Evolutionary conservation across 1,139 yeast species (phyloP), one percentile per base, ranked within the genome.

Genomic region (Taphrina sp.): DNA sequence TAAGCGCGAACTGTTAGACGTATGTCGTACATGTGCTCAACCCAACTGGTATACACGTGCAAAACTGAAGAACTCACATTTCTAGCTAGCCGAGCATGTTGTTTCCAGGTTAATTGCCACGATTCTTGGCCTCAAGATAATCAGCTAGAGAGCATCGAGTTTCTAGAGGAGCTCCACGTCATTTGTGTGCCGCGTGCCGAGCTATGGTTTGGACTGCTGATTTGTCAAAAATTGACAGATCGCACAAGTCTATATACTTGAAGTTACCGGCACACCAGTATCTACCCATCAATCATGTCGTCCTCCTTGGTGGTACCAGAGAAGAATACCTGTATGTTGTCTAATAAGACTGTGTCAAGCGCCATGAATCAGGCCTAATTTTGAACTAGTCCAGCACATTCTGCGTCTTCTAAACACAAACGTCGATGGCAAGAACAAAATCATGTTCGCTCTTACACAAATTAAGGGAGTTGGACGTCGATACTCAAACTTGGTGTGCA

Each of bases 381-480:
- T 17, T 31, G 37, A 31, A 5, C 12, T 43, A 43, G 47, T 94
- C 95, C 98, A 94, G 82, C 99, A 94, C 95, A 92, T 92, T 82
- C 88, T 92, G 82, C 98, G 96, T 89, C 87, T 92, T 82, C 89
- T 92, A 82, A 92, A 94, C 87, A 94, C 99, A 82, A 94, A 94
- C 90, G 96, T 94, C 76, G 99, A 94, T 80, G 99, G 99, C 85
- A 89, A 95, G 88, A 90, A 90, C 83, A 94, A 94, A 86, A 85
- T 94, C 79, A 94, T 92, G 94, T 94, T 89, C 87, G 99, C 99
- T 77, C 83, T 94, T 81, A 90, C 98, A 84, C 87, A 90, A 80
- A 94, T 94, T 58, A 62, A 61, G 83, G 99, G 99, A 88, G 97
- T 94, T 74, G 98, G 98, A 81, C 95, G 97, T 80, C 95, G 99